Conservation (phyloP, 2,329 filamentous ascomycete species). For the Colletotrichum sp. region DNA sequence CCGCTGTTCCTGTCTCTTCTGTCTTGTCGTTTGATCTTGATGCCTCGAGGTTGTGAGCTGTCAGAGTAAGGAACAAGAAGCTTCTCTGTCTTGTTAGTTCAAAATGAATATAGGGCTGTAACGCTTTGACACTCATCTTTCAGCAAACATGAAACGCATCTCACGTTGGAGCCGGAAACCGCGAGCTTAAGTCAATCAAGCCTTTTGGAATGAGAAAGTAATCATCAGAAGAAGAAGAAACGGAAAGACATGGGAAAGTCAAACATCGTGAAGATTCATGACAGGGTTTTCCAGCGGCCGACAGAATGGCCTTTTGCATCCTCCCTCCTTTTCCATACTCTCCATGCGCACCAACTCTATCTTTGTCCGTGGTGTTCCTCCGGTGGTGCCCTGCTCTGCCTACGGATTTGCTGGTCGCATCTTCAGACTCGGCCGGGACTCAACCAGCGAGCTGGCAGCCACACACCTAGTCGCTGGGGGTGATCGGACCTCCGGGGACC, state of each 20-base stretch:
- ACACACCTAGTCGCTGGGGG: slow-evolving; percentile 5
- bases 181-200: slow-evolving; percentile 29
- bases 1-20: background rate
- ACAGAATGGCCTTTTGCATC: background rate
- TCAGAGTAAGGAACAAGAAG: background rate
- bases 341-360: background rate
- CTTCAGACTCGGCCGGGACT: background rate
- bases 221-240: slow-evolving; percentile 9
- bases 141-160: slow-evolving; percentile 13
- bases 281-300: background rate
- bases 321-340: background rate
- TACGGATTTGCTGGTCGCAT: background rate
- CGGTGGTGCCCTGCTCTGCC: background rate
- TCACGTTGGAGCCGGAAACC: background rate
- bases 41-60: background rate
- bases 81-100: background rate
- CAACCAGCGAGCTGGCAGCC: background rate
- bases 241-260: slow-evolving; percentile 19
- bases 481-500: slow-evolving; percentile 13
- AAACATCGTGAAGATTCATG: background rate
- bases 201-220: slow-evolving; percentile 20
- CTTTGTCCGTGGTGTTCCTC: background rate
- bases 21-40: background rate
- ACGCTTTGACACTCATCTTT: slow-evolving; percentile 11
- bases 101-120: background rate